Percentiles rank a stretch among this genome's conserved stretches.
Evolutionary conservation across 805 yeast genomes (phyloP).

Genomic region (Wickerhamiella vanderwaltii): DNA sequence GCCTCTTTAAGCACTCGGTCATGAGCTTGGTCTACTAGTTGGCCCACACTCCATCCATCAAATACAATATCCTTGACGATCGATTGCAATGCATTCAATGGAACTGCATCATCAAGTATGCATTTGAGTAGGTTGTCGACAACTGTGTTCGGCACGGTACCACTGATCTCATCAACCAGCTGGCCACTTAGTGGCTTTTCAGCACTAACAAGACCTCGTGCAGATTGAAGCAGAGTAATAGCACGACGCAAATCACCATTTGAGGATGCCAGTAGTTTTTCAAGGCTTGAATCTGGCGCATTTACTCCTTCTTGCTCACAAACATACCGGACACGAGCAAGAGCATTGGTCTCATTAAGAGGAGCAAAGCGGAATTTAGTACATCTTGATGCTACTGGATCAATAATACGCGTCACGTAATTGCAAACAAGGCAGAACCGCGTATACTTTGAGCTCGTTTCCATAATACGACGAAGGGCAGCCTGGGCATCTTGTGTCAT

Average conservation of each 20-base stretch:
- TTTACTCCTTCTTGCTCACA: conserved; percentile 38
- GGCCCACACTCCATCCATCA: conserved; percentile 72
- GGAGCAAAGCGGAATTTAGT: conserved; percentile 86
- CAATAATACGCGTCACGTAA: conserved; percentile 91
- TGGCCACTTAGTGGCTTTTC: conserved; percentile 30
- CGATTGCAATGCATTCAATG: conserved; percentile 17
- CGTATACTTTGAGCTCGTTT: conserved; percentile 53
- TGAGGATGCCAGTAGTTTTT: conserved; percentile 56
- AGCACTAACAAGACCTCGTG: conserved; percentile 36
- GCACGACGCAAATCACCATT: conserved; percentile 90
- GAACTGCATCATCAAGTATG: conserved; percentile 18
- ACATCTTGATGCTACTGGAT: conserved; percentile 92
- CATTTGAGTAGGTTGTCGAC: conserved; percentile 34
- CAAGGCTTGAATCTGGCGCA: conserved; percentile 38
- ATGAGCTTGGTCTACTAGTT: conserved; percentile 59
- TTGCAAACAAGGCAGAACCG: conserved; percentile 92
- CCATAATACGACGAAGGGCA: conserved; percentile 82
- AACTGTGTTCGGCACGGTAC: conserved; percentile 46
- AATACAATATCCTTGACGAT: conserved; percentile 41
- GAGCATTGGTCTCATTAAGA: conserved; percentile 58
- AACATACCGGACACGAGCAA: conserved; percentile 52
- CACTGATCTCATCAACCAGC: conserved; percentile 60
- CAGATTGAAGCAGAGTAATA: conserved; percentile 78
- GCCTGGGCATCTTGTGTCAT: conserved; percentile 94
- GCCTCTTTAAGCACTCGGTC: conserved; percentile 51